Conservation (phyloP, 176 grass and related monocot species). For the Urochloa ruziziensis region DNA sequence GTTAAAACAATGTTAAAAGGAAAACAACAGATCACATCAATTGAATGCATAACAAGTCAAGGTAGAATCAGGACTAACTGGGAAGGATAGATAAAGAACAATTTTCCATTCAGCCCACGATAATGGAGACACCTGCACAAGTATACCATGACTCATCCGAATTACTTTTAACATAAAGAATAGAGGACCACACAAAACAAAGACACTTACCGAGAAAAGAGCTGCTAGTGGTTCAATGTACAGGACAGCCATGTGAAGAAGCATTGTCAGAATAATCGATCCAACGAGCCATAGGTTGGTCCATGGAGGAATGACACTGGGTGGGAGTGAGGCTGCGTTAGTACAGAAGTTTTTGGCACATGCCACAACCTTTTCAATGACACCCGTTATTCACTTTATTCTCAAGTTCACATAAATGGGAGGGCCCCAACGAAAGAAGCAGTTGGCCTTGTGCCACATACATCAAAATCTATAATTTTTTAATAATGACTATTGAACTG, state of each 20-base stretch:
- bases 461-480: not conserved
- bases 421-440: slow-evolving; percentile 9
- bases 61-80: slow-evolving; percentile 62
- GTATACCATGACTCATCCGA: slow-evolving; percentile 14
- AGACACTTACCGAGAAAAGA: slow-evolving; percentile 87
- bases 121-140: slow-evolving; percentile 86
- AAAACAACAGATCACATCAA: slow-evolving; percentile 6
- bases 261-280: slow-evolving; percentile 90
- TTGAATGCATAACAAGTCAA: slow-evolving; percentile 14
- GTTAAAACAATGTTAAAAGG: not conserved
- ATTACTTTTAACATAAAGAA: slow-evolving; percentile 2
- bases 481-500: slow-evolving; percentile 5
- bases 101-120: slow-evolving; percentile 89
- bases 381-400: not conserved
- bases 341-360: slow-evolving; percentile 4
- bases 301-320: slow-evolving; percentile 90
- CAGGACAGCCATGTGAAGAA: slow-evolving; percentile 79
- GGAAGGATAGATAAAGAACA: slow-evolving; percentile 93
- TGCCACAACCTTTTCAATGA: not conserved
- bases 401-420: not conserved
- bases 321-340: slow-evolving; percentile 30
- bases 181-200: slow-evolving; percentile 3
- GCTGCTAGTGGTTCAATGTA: slow-evolving; percentile 80
- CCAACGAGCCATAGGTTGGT: slow-evolving; percentile 95
- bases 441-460: not conserved